Base-by-base conservation (phyloP, 2,329 filamentous ascomycete genomes). In the Tolypocladium guangdongense region DNA sequence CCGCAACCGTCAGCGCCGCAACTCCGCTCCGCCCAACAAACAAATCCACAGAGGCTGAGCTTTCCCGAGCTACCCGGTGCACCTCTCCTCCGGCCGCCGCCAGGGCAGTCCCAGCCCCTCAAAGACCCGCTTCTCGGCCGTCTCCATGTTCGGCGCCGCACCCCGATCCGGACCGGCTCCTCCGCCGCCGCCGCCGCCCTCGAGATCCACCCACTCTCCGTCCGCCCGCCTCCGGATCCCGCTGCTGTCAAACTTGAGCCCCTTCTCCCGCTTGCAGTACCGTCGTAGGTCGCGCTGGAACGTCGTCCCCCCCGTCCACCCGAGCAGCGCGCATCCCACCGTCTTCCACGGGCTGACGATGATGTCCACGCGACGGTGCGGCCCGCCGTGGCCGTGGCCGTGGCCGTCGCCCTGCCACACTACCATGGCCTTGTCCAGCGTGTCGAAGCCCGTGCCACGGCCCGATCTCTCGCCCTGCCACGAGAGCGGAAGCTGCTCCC, bases 321-420 rank as follows among this genome's bases (percentile, higher is more conserved):
- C 91, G 20, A 92, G 72, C 4, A 97, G 78, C 0, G 91, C 92
- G 60, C 90, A 96, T 0, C 93, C 92, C 0, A 88, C 83, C 0
- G 90, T 95, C 53, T 84, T 85, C 88, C 92, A 96, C 0, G 91
- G 90, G 24, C 83, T 84, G 56, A 97, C 76, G 59, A 97, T 92
- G 54, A 97, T 96, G 64, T 97, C 92, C 1, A 97, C 91, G 47
- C 92, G 78, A 22, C 90, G 82, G 64, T 96, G 92, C 1, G 80
- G 78, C n/a, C 54, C 50, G 18, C 8, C 18, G 4, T 39, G 7
- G 4, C 43, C 54, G 11, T 24, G 7, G 1, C 24, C 11, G 2
- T 56, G 36, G 16, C 49, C 49, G 1, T 61, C 56, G 36, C 67
- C 59, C 64, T 95, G 88, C 92, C 92, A 97, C 0, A 96, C 90